A percentile compares a stretch with the other conserved stretches of the same genome.
Evolutionary conservation across 1,139 yeast genomes (phyloP).

Genomic region (Candida neerlandica): DNA sequence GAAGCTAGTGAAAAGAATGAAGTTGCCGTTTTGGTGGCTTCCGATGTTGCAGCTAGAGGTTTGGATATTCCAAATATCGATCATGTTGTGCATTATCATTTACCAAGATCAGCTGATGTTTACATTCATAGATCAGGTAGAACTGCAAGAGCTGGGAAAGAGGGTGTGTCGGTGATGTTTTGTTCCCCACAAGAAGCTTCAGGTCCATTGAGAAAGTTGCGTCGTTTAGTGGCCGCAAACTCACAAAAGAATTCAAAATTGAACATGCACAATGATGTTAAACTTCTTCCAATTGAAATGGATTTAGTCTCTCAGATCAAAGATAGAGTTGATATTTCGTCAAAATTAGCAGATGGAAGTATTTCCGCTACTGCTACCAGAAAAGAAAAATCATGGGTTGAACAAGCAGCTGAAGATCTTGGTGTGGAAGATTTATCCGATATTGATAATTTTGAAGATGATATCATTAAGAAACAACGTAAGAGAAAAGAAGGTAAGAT

Average conservation of each 20-base stretch:
- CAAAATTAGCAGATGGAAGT: constrained; percentile 72
- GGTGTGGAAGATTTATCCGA: constrained; percentile 76
- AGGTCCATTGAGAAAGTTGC: constrained; percentile 78
- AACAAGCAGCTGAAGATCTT: constrained; percentile 89
- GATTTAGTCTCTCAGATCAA: constrained; percentile 71
- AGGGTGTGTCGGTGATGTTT: constrained; percentile 90
- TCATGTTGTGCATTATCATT: constrained; percentile 94
- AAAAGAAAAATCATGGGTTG: constrained; percentile 80
- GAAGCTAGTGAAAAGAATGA: constrained; percentile 51
- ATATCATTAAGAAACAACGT: constrained; percentile 63
- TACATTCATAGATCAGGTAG: constrained; percentile 97
- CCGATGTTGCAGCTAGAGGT: constrained; percentile 99
- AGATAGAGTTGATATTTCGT: constrained; percentile 68
- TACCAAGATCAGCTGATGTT: constrained; percentile 93
- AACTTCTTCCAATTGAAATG: constrained; percentile 74
- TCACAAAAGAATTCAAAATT: constrained; percentile 23
- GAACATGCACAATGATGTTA: constrained; percentile 57
- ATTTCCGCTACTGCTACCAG: constrained; percentile 59
- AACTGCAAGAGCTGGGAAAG: constrained; percentile 94
- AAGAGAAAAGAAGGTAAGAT: constrained; percentile 60
- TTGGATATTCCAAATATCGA: constrained; percentile 88
- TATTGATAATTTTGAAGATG: constrained; percentile 62
- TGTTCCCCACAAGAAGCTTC: constrained; percentile 94
- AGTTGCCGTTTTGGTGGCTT: constrained; percentile 80
- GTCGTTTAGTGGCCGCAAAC: constrained; percentile 58